Conservation (phyloP, 164 flowering plant species). For the Vitis rotundifolia region DNA sequence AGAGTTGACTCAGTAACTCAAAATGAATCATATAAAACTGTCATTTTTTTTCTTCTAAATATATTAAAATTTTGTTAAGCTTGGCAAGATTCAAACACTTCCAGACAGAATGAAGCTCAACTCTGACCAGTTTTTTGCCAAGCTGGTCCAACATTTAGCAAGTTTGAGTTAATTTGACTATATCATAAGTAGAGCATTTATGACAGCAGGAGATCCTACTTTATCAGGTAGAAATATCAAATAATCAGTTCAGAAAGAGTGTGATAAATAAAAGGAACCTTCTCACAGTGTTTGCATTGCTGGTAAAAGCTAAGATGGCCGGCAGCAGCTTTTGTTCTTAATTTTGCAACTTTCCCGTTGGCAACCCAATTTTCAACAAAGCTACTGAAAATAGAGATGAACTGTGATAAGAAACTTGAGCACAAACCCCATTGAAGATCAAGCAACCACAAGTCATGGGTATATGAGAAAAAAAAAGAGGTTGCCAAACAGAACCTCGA, state of each 20-base stretch:
- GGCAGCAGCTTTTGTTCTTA: conserved; percentile 48
- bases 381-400: conserved; percentile 39
- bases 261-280: conserved; percentile 40
- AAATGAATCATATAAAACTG: neutral
- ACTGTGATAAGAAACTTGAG: conserved; percentile 11
- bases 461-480: neutral
- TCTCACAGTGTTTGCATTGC: conserved; percentile 88
- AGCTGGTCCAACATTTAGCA: no score
- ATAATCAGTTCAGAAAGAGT: neutral
- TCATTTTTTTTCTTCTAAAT: no score
- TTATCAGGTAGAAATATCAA: no score
- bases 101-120: no score
- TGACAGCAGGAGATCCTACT: no score
- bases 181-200: no score
- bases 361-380: conserved; percentile 66
- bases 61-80: neutral
- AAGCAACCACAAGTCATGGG: neutral
- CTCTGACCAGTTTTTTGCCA: no score
- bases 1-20: neutral
- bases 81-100: neutral
- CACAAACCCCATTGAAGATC: neutral
- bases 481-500: conserved; percentile 42
- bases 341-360: conserved; percentile 56
- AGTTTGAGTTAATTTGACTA: no score
- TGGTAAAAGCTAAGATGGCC: conserved; percentile 64